Base-by-base conservation (phyloP, 1,139 yeast genomes). In the Blastobotrys serpentis region DNA sequence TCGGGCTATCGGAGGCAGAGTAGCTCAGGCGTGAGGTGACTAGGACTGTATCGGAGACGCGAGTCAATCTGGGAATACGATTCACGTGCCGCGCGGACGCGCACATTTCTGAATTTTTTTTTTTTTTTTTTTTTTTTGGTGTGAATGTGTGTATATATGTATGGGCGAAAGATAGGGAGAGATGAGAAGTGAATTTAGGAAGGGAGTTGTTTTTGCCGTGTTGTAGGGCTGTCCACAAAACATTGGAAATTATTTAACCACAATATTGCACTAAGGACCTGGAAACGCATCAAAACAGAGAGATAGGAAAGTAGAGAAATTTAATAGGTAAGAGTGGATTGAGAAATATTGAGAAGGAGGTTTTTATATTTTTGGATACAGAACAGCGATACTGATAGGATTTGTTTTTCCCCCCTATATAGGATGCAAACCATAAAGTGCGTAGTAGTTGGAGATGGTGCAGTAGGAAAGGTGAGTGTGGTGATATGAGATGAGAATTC, bases 381-480 rank as follows among this genome's bases (percentile, higher is more conserved):
- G n/a, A n/a, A n/a, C n/a, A n/a, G n/a, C n/a, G n/a, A n/a, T n/a
- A n/a, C n/a, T n/a, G n/a, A n/a, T n/a, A n/a, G n/a, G n/a, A n/a
- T n/a, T n/a, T 14, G 38, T 14, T 33, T 18, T 33, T 13, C 8
- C 17, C 38, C 26, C 14, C 42, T 22, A 26, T 44, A 32, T 39
- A 60, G 53, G 47, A 85, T 86, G 94, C 89, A 84, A 70, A 85
- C 95, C 55, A 84, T 88, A 71, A 89, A 89, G 72, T 89, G 96
- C 78, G 97, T 89, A 62, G 96, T 88, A 58, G 96, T 89, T 51
- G 97, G 97, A 56, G 97, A 89, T 74, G 97, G 97, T 84, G 96
- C 96, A 58, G 96, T 89, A 57, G 96, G 97, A 61, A 89, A 81
- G 62, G 74, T 71, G 62, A 50, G 72, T 65, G 32, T 23, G 34